These are phyloP conservation scores for Albophoma yamanashiensis DNA, from an alignment of 2,329 filamentous ascomycete genomes.

Conservation along the genomic window DNA sequence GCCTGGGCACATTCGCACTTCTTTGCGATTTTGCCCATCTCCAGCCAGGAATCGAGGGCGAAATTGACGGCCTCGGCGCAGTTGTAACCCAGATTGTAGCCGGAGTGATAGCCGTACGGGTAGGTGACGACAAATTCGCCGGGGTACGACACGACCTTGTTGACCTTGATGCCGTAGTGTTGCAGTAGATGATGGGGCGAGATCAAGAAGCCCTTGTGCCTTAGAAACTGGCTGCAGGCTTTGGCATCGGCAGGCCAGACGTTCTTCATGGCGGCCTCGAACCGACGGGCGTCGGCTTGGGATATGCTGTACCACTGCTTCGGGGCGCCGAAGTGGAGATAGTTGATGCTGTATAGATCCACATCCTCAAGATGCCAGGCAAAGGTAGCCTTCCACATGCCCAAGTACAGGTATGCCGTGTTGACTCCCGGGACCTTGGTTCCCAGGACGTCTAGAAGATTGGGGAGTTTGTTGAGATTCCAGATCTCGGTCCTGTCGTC, in stretches of 20 bases:
- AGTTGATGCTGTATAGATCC: conserved; percentile 99
- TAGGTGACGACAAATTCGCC: conserved; percentile 98
- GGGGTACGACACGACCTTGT: conserved; percentile 89
- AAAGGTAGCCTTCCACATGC: conserved; percentile 99
- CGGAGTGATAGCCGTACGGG: conserved; percentile 96
- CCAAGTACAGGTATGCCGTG: conserved; percentile 92
- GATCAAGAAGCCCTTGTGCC: conserved; percentile 95
- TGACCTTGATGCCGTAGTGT: conserved; percentile 91
- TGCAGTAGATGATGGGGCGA: conserved; percentile 80
- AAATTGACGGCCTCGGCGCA: conserved; percentile 99
- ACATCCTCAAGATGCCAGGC: conserved; percentile 99
- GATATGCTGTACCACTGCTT: conserved; percentile 99
- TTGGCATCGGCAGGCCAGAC: conserved; percentile 95
- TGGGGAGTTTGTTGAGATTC: conserved; percentile 93
- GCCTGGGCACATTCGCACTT: conserved; percentile 94
- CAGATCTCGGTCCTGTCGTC: conserved; percentile 73
- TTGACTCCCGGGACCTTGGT: conserved; percentile 97
- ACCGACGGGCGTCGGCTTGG: conserved; percentile 83
- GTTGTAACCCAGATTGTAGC: conserved; percentile 96
- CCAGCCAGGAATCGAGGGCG: conserved; percentile 86
- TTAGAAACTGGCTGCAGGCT: conserved; percentile 88
- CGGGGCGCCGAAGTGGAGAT: conserved; percentile 94
- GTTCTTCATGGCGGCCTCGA: conserved; percentile 89
- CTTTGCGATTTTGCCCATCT: conserved; percentile 91
- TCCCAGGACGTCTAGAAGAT: conserved; percentile 84